Conservation (phyloP, 306 rosid species). For the Echinosophora koreensis region DNA sequence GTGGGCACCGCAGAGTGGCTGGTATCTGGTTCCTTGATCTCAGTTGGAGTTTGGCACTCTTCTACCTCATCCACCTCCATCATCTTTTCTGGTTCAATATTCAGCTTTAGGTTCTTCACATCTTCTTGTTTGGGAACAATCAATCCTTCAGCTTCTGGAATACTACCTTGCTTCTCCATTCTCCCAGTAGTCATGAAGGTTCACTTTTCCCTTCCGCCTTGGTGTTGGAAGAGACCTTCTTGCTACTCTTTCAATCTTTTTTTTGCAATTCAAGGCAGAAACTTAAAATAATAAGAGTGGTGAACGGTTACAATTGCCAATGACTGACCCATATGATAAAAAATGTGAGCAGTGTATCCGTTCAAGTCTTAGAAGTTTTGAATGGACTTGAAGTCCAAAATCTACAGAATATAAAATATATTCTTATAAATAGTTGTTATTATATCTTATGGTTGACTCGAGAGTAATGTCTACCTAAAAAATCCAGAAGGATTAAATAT, state of each 20-base stretch:
- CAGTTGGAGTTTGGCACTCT: conserved; percentile 60
- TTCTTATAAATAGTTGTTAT: no score
- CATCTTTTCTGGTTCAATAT: background rate
- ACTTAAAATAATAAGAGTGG: background rate
- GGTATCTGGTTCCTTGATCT: conserved; percentile 37
- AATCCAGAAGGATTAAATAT: no score
- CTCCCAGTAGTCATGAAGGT: conserved; percentile 8
- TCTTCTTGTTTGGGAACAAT: background rate
- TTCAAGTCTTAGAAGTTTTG: no score
- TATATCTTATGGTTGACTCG: no score
- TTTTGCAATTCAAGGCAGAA: conserved; percentile 5
- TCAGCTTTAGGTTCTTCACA: background rate
- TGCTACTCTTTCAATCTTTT: background rate
- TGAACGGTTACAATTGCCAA: background rate
- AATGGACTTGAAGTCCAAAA: no score
- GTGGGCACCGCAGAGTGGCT: conserved; percentile 49
- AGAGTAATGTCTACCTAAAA: no score
- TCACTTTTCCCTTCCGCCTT: conserved; percentile 3
- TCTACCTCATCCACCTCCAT: conserved; percentile 16
- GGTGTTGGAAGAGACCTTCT: background rate
- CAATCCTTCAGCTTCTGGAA: background rate
- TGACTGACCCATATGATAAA: background rate
- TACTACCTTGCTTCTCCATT: conserved; percentile 7
- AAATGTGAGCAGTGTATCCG: background rate
- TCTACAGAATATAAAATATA: no score